phyloP scores from a whole-genome alignment of 2,329 filamentous ascomycete species.

The Xylariales sp. region DNA sequence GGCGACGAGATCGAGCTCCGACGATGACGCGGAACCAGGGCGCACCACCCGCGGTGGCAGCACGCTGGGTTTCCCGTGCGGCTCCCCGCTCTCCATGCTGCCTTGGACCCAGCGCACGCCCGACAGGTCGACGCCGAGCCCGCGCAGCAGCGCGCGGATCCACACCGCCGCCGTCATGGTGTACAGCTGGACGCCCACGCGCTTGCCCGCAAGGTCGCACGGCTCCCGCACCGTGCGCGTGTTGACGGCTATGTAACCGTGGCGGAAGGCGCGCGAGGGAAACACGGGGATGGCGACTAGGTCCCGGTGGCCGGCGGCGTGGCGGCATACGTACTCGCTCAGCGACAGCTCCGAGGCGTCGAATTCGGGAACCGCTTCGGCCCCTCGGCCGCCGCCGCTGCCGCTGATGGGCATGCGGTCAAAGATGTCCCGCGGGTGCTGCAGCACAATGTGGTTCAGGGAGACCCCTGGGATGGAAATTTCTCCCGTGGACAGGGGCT shows the following conservation, averaged over 20 bases:
- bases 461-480: slow-evolving; percentile 22
- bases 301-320: slow-evolving; percentile 17
- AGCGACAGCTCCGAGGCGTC: slow-evolving; percentile 24
- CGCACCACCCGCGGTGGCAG: too few relatives aligned
- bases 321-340: slow-evolving; percentile 23
- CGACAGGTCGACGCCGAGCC: background rate
- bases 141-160: background rate
- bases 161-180: background rate
- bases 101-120: background rate
- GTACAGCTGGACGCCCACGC: background rate
- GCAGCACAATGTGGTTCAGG: slow-evolving; percentile 23
- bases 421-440: slow-evolving; percentile 27
- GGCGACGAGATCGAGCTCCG: background rate
- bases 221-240: slow-evolving; percentile 1
- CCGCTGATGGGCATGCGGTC: slow-evolving; percentile 23
- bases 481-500: slow-evolving; percentile 19
- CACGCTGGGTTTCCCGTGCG: background rate
- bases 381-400: too few relatives aligned
- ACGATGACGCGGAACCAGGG: too few relatives aligned
- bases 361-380: too few relatives aligned
- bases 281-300: slow-evolving; percentile 27
- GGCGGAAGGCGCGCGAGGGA: slow-evolving; percentile 25
- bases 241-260: slow-evolving; percentile 28
- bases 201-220: background rate
- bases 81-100: background rate